Percentiles rank a stretch among this genome's conserved stretches.
These are phyloP conservation scores for Globisporangium radiosum DNA, from an alignment of 352 stramenopile species.

Conservation along the genomic window DNA sequence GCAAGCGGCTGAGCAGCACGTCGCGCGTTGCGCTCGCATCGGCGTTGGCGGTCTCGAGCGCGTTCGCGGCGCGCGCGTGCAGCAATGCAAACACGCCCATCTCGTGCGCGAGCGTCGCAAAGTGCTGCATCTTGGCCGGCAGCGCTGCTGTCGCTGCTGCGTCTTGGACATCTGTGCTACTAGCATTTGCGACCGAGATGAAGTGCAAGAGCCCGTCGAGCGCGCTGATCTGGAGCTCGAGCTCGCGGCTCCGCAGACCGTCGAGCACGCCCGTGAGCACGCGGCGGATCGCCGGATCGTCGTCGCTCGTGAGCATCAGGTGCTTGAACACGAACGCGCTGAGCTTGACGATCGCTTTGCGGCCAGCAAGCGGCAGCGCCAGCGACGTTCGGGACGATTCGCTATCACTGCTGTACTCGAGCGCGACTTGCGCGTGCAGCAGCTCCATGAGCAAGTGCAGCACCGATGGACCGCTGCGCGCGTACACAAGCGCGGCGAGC, in stretches of 20 bases:
- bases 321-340: conserved; percentile 74
- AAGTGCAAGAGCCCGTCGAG: conserved; percentile 74
- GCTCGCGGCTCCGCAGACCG: conserved; percentile 54
- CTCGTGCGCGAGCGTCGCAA: conserved; percentile 59
- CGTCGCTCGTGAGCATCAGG: conserved; percentile 39
- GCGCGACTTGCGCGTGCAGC: conserved; percentile 42
- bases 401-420: conserved; percentile 33
- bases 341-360: conserved; percentile 67
- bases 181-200: conserved; percentile 35
- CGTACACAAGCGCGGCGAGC: conserved; percentile 27
- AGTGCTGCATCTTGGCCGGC: conserved; percentile 27
- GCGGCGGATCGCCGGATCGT: conserved; percentile 39
- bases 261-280: conserved; percentile 57
- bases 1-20: conserved; percentile 56
- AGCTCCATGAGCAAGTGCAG: conserved; percentile 28
- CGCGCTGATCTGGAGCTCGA: conserved; percentile 60
- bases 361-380: conserved; percentile 26
- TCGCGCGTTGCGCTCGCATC: conserved; percentile 16
- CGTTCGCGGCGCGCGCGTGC: conserved; percentile 44
- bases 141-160: conserved; percentile 2
- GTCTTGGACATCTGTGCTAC: conserved; percentile 1
- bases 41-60: conserved; percentile 16
- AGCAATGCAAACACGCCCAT: conserved; percentile 74
- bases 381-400: neutral
- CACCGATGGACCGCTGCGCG: conserved; percentile 11